Evolutionary conservation across 2,329 filamentous ascomycete species (phyloP), one percentile per base, ranked within the genome.

Genomic region (Botrytis elliptica): DNA sequence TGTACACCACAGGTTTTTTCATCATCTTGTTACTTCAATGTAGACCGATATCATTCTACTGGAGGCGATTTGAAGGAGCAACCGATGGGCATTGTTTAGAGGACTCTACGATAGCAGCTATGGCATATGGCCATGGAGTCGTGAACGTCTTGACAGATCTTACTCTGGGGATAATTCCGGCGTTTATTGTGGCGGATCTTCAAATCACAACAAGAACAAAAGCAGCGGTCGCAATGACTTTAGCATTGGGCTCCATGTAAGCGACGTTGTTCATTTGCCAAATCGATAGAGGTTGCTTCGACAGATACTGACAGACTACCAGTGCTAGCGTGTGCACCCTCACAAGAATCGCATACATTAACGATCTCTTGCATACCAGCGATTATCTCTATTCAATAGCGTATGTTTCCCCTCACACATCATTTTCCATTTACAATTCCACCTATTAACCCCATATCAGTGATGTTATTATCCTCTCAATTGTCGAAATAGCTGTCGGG

Each of bases 131-230:
- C 20, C 83, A 83, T 73, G 82, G 82, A 1, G 81, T 80, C 4
- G 77, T 84, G 71, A 83, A 81, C 69, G 81, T 79, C 70, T 68
- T 78, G 66, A 81, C 81, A 20, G 84, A 85, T 73, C 83, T 83
- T 80, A 81, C 79, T 5, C 79, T 83, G 59, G 82, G 81, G 49
- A 80, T 83, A 2, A 78, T 85, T 4, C 83, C 84, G 1, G 80
- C 83, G 33, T 81, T 83, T 52, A 74, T 85, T 12, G 83, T 85
- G 20, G 83, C 81, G 80, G 80, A 82, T 46, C 77, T 84, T 6
- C 78, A 81, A 52, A 83, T 85, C 78, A 83, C 81, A 63, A 76
- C 60, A 0, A 77, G 80, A 63, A 82, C 82, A 9, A 84, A 84
- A 75, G 62, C 83, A 22, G 83, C 80, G 33, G 77, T 84, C n/a